Evolutionary conservation across 1,139 yeast species (phyloP), one percentile per base, ranked within the genome.

Genomic region (Taphrina wiesneri): DNA sequence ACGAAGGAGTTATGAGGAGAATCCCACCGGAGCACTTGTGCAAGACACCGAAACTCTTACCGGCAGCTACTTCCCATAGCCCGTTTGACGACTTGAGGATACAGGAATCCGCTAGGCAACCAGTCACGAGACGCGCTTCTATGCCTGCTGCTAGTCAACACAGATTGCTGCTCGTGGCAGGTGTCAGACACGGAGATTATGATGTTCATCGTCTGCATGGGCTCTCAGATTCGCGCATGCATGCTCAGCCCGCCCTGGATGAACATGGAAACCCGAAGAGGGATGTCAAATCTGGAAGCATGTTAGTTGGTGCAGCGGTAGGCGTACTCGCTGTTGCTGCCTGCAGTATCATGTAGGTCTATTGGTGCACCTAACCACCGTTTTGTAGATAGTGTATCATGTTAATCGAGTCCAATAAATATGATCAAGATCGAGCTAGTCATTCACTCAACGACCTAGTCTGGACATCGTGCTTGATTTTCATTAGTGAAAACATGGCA

Each of bases 281-380:
- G 4, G 63, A 51, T 34, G 15, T 36, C 23, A 39, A 15, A 11
- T 7, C 43, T 1, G 56, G 63, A 13, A 25, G 32, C 25, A 47
- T 47, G 63, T 32, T 52, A 5, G 47, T 41, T 7, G 63, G 63
- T n/a, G 63, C 63, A 6, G 56, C 63, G 9, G 56, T 39, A 13
- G 63, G 56, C 11, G 47, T 59, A 3, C 21, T 59, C 15, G 43
- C 53, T n/a, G 46, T 51, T 11, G 63, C 63, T 6, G 30, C 63
- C 9, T 59, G 63, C 26, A 47, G 13, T 25, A 32, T 59, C 56
- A 59, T 59, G 63, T 59, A 21, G 26, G 9, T 3, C 11, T 15
- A 11, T 41, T 15, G 3, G 15, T 2, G 9, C 36, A 4, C 9
- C 15, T 4, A 2, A n/a, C n/a, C n/a, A n/a, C n/a, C n/a, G n/a